phyloP scores from a whole-genome alignment of 805 yeast genomes.

The Saccharomycopsis sp. region DNA sequence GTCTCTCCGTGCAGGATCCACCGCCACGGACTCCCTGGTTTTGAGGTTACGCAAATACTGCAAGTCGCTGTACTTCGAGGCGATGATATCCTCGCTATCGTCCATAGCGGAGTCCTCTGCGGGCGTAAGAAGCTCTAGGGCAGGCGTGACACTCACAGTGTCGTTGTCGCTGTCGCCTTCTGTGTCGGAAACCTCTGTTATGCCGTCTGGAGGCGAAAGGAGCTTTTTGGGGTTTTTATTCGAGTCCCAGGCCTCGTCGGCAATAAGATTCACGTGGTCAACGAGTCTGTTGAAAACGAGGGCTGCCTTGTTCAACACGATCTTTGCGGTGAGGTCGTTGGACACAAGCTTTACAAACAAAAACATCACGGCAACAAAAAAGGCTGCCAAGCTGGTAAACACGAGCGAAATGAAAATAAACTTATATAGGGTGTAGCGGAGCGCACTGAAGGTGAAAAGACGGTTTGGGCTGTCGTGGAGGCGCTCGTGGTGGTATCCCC shows the following conservation, averaged over 20 bases:
- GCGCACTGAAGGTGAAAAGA: neutral
- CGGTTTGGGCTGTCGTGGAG: neutral
- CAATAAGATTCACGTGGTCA: neutral
- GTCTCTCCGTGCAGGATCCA: neutral
- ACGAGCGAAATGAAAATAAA: neutral
- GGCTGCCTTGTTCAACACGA: neutral
- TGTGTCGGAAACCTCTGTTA: neutral
- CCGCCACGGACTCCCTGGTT: neutral
- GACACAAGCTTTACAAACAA: neutral
- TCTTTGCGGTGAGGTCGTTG: neutral
- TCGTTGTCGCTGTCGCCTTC: neutral
- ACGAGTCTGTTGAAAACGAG: neutral
- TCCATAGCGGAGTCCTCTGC: neutral
- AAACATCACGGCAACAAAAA: neutral
- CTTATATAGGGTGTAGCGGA: neutral
- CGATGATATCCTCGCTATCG: neutral
- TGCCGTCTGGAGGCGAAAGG: neutral
- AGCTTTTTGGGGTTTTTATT: neutral
- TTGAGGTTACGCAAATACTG: neutral
- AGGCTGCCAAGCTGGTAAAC: neutral
- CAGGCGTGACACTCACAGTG: neutral
- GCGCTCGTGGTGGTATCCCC: neutral
- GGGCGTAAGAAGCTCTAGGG: neutral
- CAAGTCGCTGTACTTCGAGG: neutral
- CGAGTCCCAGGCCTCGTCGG: neutral